A percentile compares a stretch with the other conserved stretches of the same genome.
Evolutionary conservation across 768 basidiomycete genomes (phyloP).

Genomic region (Lactarius hatsudake): DNA sequence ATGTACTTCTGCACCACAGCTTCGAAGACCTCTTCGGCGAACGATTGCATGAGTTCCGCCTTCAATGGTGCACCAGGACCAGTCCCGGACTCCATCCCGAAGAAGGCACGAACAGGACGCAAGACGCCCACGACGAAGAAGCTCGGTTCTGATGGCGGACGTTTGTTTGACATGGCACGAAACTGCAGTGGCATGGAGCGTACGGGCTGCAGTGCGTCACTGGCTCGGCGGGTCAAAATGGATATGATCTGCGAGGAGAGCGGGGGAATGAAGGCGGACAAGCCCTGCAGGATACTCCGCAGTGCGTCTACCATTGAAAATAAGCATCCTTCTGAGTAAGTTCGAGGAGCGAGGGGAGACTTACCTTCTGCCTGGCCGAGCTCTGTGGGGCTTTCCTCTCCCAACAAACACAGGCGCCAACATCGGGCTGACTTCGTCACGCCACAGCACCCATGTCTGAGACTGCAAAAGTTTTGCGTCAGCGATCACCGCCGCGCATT

Average conservation of each 20-base stretch:
- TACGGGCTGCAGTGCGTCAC: slow-evolving; percentile 80
- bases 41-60: slow-evolving; percentile 48
- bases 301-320: slow-evolving; percentile 48
- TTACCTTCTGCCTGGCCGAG: slow-evolving; percentile 51
- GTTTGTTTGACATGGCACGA: slow-evolving; percentile 76
- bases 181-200: slow-evolving; percentile 89
- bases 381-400: slow-evolving; percentile 33
- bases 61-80: slow-evolving; percentile 60
- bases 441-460: slow-evolving; percentile 60
- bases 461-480: slow-evolving; percentile 62
- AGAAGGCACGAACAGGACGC: slow-evolving; percentile 74
- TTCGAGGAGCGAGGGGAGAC: slow-evolving; percentile 14
- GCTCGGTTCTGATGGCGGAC: slow-evolving; percentile 73
- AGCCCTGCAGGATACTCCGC: slow-evolving; percentile 45
- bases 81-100: slow-evolving; percentile 55
- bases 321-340: not conserved
- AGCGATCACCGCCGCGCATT: slow-evolving; percentile 61
- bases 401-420: slow-evolving; percentile 46
- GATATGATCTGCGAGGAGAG: slow-evolving; percentile 62
- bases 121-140: slow-evolving; percentile 82
- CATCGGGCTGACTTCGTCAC: slow-evolving; percentile 59
- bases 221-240: slow-evolving; percentile 77
- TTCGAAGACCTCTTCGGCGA: slow-evolving; percentile 66
- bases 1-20: slow-evolving; percentile 67
- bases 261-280: slow-evolving; percentile 53